These are phyloP conservation scores for Backusella westeae DNA, from an alignment of 192 early-diverging fungal species.

Conservation along the genomic window DNA sequence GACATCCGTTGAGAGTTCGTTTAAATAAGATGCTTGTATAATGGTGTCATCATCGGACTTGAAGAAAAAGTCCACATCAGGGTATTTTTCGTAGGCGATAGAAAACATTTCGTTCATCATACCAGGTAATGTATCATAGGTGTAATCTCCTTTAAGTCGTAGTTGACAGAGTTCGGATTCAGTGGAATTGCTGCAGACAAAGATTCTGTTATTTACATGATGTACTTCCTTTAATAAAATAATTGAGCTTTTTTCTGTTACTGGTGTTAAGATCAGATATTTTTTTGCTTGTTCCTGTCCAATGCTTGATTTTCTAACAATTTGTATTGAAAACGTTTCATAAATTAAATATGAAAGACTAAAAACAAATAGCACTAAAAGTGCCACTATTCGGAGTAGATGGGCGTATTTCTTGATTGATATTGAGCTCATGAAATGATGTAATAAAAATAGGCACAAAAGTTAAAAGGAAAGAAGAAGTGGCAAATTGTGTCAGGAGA, in stretches of 20 bases:
- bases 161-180: not conserved
- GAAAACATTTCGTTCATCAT: constrained; percentile 3
- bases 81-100: not conserved
- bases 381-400: not conserved
- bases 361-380: not conserved
- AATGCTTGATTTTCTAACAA: not conserved
- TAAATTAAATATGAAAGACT: not conserved
- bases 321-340: constrained; percentile 5
- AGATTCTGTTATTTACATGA: not conserved
- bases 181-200: constrained; percentile 1
- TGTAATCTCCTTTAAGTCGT: not conserved
- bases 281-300: not conserved
- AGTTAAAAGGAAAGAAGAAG: not conserved
- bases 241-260: not conserved
- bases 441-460: not conserved
- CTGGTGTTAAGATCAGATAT: not conserved
- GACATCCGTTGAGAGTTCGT: not conserved
- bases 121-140: not conserved
- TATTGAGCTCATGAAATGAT: not conserved
- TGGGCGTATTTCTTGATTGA: not conserved
- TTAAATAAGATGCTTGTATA: constrained; percentile 8
- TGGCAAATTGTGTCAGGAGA: not conserved
- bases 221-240: not conserved
- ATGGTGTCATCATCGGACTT: not conserved
- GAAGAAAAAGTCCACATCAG: constrained; percentile 1